Evolutionary conservation across 1,284 basidiomycete genomes (phyloP), one percentile per base, ranked within the genome.

Genomic region (Papiliotrema flavescens): DNA sequence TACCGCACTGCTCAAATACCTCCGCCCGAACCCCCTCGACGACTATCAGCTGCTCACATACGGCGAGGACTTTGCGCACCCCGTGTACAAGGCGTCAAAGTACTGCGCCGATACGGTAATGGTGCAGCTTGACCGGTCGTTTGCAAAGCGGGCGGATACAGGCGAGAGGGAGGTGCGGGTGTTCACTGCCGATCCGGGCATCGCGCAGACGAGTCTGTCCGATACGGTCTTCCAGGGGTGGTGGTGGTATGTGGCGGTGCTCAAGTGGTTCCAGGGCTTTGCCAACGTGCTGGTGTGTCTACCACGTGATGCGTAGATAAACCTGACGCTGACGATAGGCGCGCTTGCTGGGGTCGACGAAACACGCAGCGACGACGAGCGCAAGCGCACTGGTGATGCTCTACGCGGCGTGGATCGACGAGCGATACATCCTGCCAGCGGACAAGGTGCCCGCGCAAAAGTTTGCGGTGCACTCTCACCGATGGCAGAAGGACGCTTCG

Each of bases 71-170:
- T 19, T 20, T 24, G 47, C 11, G 5, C 15, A 72, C 22, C 79
- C 82, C 51, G 82, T 87, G 0, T 95, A 94, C 69, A 82, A 88
- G 60, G 80, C 80, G 8, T 82, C 84, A 11, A 94, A 94, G 73
- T 91, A 88, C 70, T 84, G 91, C 72, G 84, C 84, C 17, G 89
- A 92, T 64, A 73, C 92, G 36, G 78, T 92, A 47, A 80, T 82
- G 3, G 76, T 81, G 1, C 76, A 81, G 50, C 79, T 94, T 36
- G 86, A 79, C 58, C 53, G 51, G 20, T 66, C 69, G 40, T 64
- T 71, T 28, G 62, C 86, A 58, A 67, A 36, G 70, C 67, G 26
- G 76, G 23, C 19, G 78, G 2, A 56, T 74, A 34, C 64, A 64
- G 58, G 59, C 62, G 46, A n/a, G 57, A 55, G 19, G 13, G 24